Conservation (phyloP, 1,284 basidiomycete genomes). For the Tetrapyrgos nigripes region DNA sequence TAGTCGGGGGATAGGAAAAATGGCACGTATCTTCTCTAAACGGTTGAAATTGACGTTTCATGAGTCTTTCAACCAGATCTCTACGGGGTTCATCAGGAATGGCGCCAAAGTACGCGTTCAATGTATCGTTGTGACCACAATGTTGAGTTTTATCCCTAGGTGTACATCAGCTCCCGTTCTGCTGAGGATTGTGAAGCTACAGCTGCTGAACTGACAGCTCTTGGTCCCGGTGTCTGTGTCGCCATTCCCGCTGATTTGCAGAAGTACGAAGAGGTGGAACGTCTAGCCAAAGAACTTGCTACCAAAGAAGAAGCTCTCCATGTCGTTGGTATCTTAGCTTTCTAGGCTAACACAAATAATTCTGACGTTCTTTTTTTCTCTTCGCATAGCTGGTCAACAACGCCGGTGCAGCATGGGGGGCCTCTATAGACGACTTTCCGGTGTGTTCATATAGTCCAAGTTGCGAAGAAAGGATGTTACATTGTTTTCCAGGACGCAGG, state of each 20-base stretch:
- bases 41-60: neutral
- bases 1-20: constrained; percentile 74
- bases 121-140: neutral
- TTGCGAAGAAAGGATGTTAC: neutral
- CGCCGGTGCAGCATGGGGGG: constrained; percentile 72
- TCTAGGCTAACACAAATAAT: neutral
- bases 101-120: constrained; percentile 59
- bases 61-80: constrained; percentile 51
- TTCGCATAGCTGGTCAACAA: constrained; percentile 63
- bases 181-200: constrained; percentile 62
- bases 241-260: constrained; percentile 68
- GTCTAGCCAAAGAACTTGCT: constrained; percentile 57
- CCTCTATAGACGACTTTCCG: constrained; percentile 60
- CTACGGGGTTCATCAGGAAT: constrained; percentile 69
- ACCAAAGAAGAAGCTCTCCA: constrained; percentile 60
- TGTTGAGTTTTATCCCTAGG: constrained; percentile 38
- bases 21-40: constrained; percentile 47
- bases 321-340: constrained; percentile 34
- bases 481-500: constrained; percentile 51
- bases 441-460: constrained; percentile 34
- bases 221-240: constrained; percentile 64
- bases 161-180: constrained; percentile 74
- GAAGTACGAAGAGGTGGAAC: constrained; percentile 61
- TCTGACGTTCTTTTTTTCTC: neutral
- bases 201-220: constrained; percentile 58